Evolutionary conservation across 2,329 filamentous ascomycete genomes (phyloP), one percentile per base, ranked within the genome.

Genomic region (Talaromyces sp.): DNA sequence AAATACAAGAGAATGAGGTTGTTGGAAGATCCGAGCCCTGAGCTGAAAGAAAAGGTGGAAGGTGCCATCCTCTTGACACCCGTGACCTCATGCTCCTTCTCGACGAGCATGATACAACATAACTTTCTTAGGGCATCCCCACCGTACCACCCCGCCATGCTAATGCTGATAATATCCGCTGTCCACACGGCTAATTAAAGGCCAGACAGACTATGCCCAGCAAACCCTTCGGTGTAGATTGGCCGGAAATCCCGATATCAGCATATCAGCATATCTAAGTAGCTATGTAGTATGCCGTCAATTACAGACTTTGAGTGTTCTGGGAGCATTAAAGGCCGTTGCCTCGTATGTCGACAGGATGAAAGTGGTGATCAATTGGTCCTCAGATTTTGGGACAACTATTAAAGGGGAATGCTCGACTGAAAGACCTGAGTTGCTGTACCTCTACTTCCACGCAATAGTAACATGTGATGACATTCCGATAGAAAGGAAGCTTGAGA

Each of bases 71-170:
- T 10, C 11, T 53, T 36, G 51, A 56, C 53, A 25, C 53, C 53
- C 53, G 53, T 56, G 53, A 56, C 53, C 53, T 56, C 53, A 56
- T 56, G 53, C 29, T 54, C 29, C n/a, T 53, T 29, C 49, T n/a
- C 17, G 2, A 11, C 15, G 49, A 53, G 49, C 27, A 53, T 31
- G 49, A 53, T 53, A 53, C 49, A 31, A 53, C 51, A 56, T 38
- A 22, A 56, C 36, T 36, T 56, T 56, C 27, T 34, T 36, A 54
- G 51, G 51, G 51, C 51, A 45, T 59, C 56, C 56, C 56, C 56
- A 59, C 56, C 4, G 19, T 29, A 38, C n/a, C 56, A 59, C 56
- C 22, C 56, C 56, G 54, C 54, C 31, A 58, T 27, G 31, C 31
- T 22, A 36, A 40, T 31, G 34, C 34, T 58, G 25, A 36, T 31